These are phyloP conservation scores for Ophiostoma piceae DNA, from an alignment of 2,329 filamentous ascomycete species.

Conservation along the genomic window DNA sequence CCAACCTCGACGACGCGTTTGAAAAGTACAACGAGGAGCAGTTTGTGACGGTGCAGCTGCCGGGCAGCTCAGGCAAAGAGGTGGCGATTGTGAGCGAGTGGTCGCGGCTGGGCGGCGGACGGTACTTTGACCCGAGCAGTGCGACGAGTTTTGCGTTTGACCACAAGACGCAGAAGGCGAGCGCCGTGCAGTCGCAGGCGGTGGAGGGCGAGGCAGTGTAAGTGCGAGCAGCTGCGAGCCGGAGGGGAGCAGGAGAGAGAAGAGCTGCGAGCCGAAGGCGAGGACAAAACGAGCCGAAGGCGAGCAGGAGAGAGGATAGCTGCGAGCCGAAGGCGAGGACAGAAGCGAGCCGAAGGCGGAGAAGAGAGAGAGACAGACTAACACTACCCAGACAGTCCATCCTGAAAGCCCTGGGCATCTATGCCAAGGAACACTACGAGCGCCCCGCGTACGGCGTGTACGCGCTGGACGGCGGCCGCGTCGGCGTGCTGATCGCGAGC, in stretches of 20 bases:
- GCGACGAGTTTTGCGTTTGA: slow-evolving; percentile 86
- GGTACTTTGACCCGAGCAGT: slow-evolving; percentile 88
- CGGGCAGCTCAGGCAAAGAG: slow-evolving; percentile 65
- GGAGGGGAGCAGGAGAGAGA: slow-evolving; percentile 31
- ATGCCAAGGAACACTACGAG: slow-evolving; percentile 85
- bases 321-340: background rate
- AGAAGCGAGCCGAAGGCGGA: slow-evolving; percentile 30
- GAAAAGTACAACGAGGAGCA: slow-evolving; percentile 96
- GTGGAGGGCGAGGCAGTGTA: slow-evolving; percentile 81
- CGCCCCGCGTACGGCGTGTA: slow-evolving; percentile 76
- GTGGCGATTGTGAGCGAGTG: slow-evolving; percentile 80
- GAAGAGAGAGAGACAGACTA: background rate
- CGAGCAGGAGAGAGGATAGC: background rate
- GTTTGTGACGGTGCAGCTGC: slow-evolving; percentile 81
- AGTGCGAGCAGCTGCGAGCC: slow-evolving; percentile 3
- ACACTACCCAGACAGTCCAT: slow-evolving; percentile 59
- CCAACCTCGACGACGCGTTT: slow-evolving; percentile 75
- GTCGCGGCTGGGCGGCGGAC: slow-evolving; percentile 56
- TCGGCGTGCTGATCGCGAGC: slow-evolving; percentile 80
- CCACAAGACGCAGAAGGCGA: slow-evolving; percentile 78
- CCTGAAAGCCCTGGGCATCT: slow-evolving; percentile 66
- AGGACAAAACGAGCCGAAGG: slow-evolving; percentile 30
- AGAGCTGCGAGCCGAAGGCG: background rate
- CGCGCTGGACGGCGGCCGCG: slow-evolving; percentile 64
- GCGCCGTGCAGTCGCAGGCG: slow-evolving; percentile 70